Base-by-base conservation (phyloP, 331 rosid genomes). In the Acacia pycnantha region DNA sequence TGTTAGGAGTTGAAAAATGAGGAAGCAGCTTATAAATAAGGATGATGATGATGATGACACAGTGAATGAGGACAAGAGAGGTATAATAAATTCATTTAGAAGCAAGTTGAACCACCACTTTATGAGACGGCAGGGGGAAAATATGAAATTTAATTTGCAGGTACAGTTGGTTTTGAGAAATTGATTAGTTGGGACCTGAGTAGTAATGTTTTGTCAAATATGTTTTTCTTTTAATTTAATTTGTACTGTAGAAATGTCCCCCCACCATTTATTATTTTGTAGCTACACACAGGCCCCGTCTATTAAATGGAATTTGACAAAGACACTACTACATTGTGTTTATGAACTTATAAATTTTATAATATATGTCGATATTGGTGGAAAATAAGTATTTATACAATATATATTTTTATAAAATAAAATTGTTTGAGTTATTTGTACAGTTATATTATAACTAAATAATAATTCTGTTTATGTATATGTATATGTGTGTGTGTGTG, bases 21-120 rank as follows among this genome's bases (percentile, higher is more conserved):
- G 61, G 8, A 46, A 46, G 14, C 61, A 21, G 21, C 10, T 37
- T 26, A 76, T 73, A 66, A 70, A 56, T 70, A 64, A 13, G 29
- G 50, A 7, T 4, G 46, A 43, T 43, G 50, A 7, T 4, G 46
- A 43, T 43, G 78, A 43, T 0, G 78, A 68, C 13, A 58, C 50
- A 0, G 22, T 83, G 64, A 11, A 24, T 31, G 2, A 53, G 27
- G 72, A 77, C 72, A 73, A 37, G 81, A 37, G 79, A 33, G 8
- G 33, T 18, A 89, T 77, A 59, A 85, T 91, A 91, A 94, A 90
- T 91, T 83, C 58, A 82, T 48, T 78, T 78, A 51, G 83, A 66
- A 85, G 46, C 43, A 7, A 74, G 72, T 48, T 83, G 90, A 92
- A 78, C 98, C 22, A 78, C 94, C 91, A 50, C 35, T 5, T 59